Evolutionary conservation across 208 protist species (phyloP), one percentile per base, ranked within the genome.

Genomic region (Crithidia thermophila): DNA sequence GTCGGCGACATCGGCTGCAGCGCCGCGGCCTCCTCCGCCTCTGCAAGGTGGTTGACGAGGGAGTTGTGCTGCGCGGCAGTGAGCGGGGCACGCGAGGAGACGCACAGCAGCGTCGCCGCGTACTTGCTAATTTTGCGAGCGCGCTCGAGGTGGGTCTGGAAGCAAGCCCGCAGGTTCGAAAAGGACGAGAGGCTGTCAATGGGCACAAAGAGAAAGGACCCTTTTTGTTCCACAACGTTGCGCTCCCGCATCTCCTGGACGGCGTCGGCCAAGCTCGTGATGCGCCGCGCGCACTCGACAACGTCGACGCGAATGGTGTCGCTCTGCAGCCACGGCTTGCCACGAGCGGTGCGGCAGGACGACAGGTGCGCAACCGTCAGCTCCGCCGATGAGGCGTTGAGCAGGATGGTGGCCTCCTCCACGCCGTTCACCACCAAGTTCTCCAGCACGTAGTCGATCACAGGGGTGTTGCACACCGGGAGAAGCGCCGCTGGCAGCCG

Each of bases 401-500:
- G 72, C 33, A 96, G 64, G 46, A 96, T 76, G 51, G 66, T 85
- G 13, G 83, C 81, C 65, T 93, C 76, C 62, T 88, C 65, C 2
- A 91, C 91, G 3, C 82, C 82, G 58, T 94, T 94, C 62, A 80
- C 61, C 3, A 89, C 75, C 14, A 96, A 65, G 57, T 90, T 93
- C 67, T 96, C 88, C 23, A 96, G 76, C n/a, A 87, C 71, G 71
- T 96, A 96, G 67, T 96, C 86, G 66, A 96, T 93, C 27, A 96
- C 42, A 0, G 88, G 85, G 21, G 88, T 94, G 68, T 96, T 93
- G 77, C 88, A 93, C 9, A 96, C 65, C 4, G 85, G 87, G 53
- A 96, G 72, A n/a, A 96, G 72, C 33, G 91, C 86, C 27, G 84
- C 89, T 9, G 91, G 91, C 5, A 92, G 57, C 10, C 68, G 46